Percentiles rank a stretch among this genome's conserved stretches.
These are phyloP conservation scores for Phytophthora hybrid DNA, from an alignment of 352 stramenopile genomes.

Conservation along the genomic window DNA sequence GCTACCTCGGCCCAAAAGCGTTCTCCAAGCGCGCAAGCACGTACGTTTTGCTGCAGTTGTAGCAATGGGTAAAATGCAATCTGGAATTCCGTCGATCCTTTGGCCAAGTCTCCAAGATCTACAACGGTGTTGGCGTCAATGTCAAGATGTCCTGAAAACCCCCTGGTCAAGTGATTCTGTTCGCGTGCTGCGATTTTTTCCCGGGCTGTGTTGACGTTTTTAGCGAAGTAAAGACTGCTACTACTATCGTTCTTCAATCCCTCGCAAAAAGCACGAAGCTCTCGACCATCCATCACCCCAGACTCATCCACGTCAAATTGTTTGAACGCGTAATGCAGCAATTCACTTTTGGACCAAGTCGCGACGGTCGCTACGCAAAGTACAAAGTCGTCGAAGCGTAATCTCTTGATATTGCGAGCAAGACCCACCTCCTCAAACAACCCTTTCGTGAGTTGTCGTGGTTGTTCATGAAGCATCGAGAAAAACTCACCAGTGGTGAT, in stretches of 20 bases:
- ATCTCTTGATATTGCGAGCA: slow-evolving; percentile 25
- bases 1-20: slow-evolving; percentile 32
- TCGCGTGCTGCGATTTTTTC: slow-evolving; percentile 52
- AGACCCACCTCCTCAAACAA: slow-evolving; percentile 62
- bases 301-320: slow-evolving; percentile 77
- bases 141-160: neutral
- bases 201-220: slow-evolving; percentile 68
- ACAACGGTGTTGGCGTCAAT: slow-evolving; percentile 45
- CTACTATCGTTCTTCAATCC: slow-evolving; percentile 57
- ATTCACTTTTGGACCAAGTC: slow-evolving; percentile 53
- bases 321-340: slow-evolving; percentile 71
- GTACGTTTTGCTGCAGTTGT: slow-evolving; percentile 73
- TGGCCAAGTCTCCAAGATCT: slow-evolving; percentile 64
- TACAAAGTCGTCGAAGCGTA: slow-evolving; percentile 76
- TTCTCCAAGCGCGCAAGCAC: slow-evolving; percentile 28
- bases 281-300: slow-evolving; percentile 65
- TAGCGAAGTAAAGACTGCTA: slow-evolving; percentile 67
- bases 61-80: slow-evolving; percentile 73
- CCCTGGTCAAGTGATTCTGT: neutral
- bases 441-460: slow-evolving; percentile 62
- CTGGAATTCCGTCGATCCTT: slow-evolving; percentile 63
- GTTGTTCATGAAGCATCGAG: slow-evolving; percentile 58
- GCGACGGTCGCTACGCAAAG: slow-evolving; percentile 63
- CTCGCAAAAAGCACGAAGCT: slow-evolving; percentile 63
- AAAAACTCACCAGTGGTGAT: slow-evolving; percentile 78